Evolutionary conservation across 164 flowering plant genomes (phyloP), one percentile per base, ranked within the genome.

Genomic region (Nymphaea thermarum): DNA sequence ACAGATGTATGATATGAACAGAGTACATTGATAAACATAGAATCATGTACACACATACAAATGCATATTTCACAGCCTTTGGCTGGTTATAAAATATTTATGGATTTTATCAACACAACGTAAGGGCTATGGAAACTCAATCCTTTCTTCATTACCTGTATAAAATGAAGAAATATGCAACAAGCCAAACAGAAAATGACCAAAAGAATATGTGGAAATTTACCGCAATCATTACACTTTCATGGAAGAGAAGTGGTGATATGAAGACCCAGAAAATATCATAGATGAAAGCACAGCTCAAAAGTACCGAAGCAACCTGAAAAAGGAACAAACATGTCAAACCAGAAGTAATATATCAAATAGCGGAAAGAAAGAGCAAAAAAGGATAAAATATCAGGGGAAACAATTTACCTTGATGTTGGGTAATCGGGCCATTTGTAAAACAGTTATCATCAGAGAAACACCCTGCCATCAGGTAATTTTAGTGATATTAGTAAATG

Each of bases 181-280:
- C 11, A 61, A 62, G n/a, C 25, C 64, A 62, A 62, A 17, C 11
- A 62, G 42, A 8, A 17, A 62, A 17, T 62, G 36, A 62, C 25
- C n/a, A 62, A 62, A 3, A 62, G 42, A 41, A 41, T 11, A 17
- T 62, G 64, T 10, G 60, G 36, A 45, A 45, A 75, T 95, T 80
- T 80, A 93, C 98, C 69, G 82, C 86, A 82, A 89, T 84, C 99
- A 94, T 94, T 51, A 94, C 99, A 78, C 99, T 94, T 57, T 87
- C 81, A 44, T 87, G 79, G 79, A 94, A 94, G 43, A 94, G 77
- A 5, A 77, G 47, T 6, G 93, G 92, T 57, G 99, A 94, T 17
- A 90, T 43, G 83, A 94, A 94, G 68, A 91, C 98, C 98, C 97
- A 94, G 76, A 94, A 94, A 71, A 94, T 94, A 81, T 94, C 99